A percentile compares a stretch with the other conserved stretches of the same genome.
These are phyloP conservation scores for Neopestalotiopsis sp. DNA, from an alignment of 2,329 filamentous ascomycete species.

Conservation along the genomic window DNA sequence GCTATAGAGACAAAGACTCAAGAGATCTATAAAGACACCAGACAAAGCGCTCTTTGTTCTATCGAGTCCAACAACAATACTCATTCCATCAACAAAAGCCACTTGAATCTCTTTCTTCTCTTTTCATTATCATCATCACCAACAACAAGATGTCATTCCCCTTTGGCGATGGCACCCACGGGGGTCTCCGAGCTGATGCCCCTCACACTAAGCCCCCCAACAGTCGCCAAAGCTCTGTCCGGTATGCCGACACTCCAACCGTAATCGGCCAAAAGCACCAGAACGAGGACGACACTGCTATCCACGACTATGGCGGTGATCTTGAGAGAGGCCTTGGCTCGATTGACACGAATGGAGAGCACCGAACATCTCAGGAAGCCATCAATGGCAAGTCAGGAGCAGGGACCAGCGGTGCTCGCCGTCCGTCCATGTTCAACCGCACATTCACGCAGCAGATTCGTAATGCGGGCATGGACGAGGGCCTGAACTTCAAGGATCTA, in stretches of 20 bases:
- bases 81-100: neutral
- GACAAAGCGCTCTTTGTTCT: neutral
- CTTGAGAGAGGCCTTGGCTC: neutral
- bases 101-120: neutral
- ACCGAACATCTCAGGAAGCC: neutral
- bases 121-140: neutral
- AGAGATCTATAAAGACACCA: neutral
- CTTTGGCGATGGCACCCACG: neutral
- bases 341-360: neutral
- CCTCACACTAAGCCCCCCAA: neutral
- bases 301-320: neutral
- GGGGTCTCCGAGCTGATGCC: neutral
- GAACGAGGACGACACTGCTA: neutral
- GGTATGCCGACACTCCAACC: neutral
- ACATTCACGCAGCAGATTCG: conserved; percentile 13
- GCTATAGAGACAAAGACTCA: neutral
- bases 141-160: neutral
- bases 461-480: neutral
- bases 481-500: neutral
- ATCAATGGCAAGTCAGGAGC: neutral
- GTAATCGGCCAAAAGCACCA: neutral
- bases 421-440: conserved; percentile 9
- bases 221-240: neutral
- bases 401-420: neutral
- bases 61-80: neutral